phyloP scores from a whole-genome alignment of 805 yeast species.

The Nakazawaea holstii region DNA sequence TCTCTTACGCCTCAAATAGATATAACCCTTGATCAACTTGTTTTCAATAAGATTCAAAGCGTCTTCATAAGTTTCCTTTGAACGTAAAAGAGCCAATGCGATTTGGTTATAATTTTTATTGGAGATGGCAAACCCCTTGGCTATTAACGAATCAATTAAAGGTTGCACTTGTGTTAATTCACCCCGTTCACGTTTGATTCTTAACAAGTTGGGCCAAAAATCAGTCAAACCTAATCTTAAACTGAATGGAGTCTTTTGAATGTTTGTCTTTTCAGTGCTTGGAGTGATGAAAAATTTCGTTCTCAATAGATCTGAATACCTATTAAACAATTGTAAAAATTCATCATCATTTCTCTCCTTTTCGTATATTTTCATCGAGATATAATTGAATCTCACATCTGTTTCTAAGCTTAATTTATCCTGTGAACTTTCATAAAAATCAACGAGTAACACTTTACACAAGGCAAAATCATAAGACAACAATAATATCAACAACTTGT shows the following conservation, averaged over 20 bases:
- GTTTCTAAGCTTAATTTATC: slow-evolving; percentile 4
- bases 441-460: neutral
- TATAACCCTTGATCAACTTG: slow-evolving; percentile 20
- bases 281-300: slow-evolving; percentile 2
- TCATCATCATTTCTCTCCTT: slow-evolving; percentile 4
- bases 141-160: slow-evolving; percentile 14
- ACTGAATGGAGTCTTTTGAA: slow-evolving; percentile 16
- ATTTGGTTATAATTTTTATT: slow-evolving; percentile 22
- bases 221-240: slow-evolving; percentile 20
- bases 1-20: slow-evolving; percentile 8
- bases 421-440: slow-evolving; percentile 4
- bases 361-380: slow-evolving; percentile 8
- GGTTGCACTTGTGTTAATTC: slow-evolving; percentile 14
- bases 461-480: neutral
- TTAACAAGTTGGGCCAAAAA: slow-evolving; percentile 25
- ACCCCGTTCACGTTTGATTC: slow-evolving; percentile 21
- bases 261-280: neutral
- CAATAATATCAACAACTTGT: slow-evolving; percentile 1
- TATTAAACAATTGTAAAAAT: slow-evolving; percentile 6
- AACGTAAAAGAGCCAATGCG: slow-evolving; percentile 18
- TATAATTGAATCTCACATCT: neutral
- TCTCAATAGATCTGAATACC: neutral
- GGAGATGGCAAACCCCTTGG: slow-evolving; percentile 22
- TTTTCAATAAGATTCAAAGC: slow-evolving; percentile 23
- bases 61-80: slow-evolving; percentile 15